Evolutionary conservation across 1,139 yeast species (phyloP).

Genomic region (Oligophagozyma castellii): DNA sequence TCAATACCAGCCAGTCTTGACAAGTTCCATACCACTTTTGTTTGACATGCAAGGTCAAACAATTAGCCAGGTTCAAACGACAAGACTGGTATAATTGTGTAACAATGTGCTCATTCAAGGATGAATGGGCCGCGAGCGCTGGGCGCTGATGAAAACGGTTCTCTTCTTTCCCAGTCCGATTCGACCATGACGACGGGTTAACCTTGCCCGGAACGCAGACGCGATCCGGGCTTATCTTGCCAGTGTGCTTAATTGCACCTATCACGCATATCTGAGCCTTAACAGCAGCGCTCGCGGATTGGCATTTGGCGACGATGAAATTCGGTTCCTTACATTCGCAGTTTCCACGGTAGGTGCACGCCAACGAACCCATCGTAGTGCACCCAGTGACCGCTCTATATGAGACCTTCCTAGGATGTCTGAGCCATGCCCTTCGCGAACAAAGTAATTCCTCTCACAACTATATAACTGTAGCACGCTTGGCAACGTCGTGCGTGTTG

Average conservation of each 20-base stretch:
- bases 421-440: slow-evolving; percentile 34
- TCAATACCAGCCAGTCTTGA: too few species aligned
- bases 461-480: slow-evolving; percentile 13
- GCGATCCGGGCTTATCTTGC: slow-evolving; percentile 61
- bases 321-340: slow-evolving; percentile 69
- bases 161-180: slow-evolving; percentile 82
- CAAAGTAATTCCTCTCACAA: too few species aligned
- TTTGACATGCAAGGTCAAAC: too few species aligned
- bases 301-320: slow-evolving; percentile 75
- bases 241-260: slow-evolving; percentile 45
- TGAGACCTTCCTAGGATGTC: slow-evolving; percentile 51
- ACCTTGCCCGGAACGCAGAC: background rate
- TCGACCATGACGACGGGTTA: slow-evolving; percentile 92
- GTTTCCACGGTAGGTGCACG: slow-evolving; percentile 89
- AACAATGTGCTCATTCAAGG: background rate
- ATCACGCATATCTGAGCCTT: slow-evolving; percentile 27
- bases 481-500: slow-evolving; percentile 9
- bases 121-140: background rate
- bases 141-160: slow-evolving; percentile 32
- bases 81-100: too few species aligned
- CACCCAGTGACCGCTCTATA: slow-evolving; percentile 67
- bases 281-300: too few species aligned
- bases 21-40: too few species aligned
- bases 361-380: slow-evolving; percentile 63
- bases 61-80: too few species aligned